Evolutionary conservation across 495 filamentous ascomycete genomes (phyloP).

Genomic region (Xylona heveae): DNA sequence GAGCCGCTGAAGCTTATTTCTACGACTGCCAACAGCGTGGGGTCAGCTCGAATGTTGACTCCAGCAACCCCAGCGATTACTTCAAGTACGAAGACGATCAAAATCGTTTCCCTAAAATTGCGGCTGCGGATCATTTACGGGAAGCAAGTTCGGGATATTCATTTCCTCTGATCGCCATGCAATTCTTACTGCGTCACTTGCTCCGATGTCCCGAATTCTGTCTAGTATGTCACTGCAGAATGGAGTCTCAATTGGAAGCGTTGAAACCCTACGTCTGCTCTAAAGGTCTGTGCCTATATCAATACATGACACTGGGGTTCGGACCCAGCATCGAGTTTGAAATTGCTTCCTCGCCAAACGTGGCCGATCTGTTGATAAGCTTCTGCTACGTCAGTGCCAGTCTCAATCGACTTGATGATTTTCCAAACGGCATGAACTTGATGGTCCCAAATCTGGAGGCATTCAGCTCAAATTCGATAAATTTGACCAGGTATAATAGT

Average conservation of each 20-base stretch:
- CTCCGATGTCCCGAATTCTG: slow-evolving; percentile 76
- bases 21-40: slow-evolving; percentile 20
- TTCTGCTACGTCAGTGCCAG: slow-evolving; percentile 50
- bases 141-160: slow-evolving; percentile 17
- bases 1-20: slow-evolving; percentile 41
- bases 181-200: slow-evolving; percentile 62
- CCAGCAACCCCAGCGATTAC: slow-evolving; percentile 18
- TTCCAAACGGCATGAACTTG: slow-evolving; percentile 49
- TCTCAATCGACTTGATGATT: slow-evolving; percentile 26
- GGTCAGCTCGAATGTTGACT: slow-evolving; percentile 11
- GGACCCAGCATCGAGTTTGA: slow-evolving; percentile 74
- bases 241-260: slow-evolving; percentile 55
- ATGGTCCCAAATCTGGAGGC: slow-evolving; percentile 35
- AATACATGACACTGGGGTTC: slow-evolving; percentile 78
- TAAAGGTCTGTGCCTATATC: slow-evolving; percentile 61
- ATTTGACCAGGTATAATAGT: too few species aligned
- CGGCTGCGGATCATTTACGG: slow-evolving; percentile 29
- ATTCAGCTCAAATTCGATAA: too few species aligned
- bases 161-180: slow-evolving; percentile 55
- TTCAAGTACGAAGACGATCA: slow-evolving; percentile 8
- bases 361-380: slow-evolving; percentile 70
- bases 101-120: slow-evolving; percentile 17
- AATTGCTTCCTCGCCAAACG: slow-evolving; percentile 56
- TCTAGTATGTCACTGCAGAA: slow-evolving; percentile 59
- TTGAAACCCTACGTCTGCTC: slow-evolving; percentile 83